Conservation (phyloP, 148 eudicot species). For the Rhododendron ovatum region DNA sequence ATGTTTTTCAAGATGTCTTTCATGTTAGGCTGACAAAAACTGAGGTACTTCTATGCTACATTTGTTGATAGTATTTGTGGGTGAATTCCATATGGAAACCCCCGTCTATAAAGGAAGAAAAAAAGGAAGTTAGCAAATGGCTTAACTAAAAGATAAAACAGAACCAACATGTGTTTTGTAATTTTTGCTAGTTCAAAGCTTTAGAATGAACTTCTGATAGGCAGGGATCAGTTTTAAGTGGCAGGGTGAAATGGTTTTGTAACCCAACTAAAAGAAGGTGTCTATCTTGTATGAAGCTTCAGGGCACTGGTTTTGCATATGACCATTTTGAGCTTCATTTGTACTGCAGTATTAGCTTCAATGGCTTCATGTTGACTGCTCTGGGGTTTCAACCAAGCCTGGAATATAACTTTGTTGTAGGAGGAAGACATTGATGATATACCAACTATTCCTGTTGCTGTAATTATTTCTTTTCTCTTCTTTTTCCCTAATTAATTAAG, state of each 20-base stretch:
- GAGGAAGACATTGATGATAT: neutral
- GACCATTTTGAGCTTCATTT: neutral
- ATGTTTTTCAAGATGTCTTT: neutral
- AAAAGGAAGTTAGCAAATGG: neutral
- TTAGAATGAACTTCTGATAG: neutral
- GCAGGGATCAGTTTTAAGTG: neutral
- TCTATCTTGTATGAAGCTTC: neutral
- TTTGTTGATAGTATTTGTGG: slow-evolving; percentile 5
- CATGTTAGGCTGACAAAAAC: neutral
- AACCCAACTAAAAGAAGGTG: neutral
- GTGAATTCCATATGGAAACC: neutral
- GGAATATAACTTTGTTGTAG: neutral
- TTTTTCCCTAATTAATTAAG: neutral
- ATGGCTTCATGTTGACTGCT: neutral
- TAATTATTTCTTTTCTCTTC: neutral
- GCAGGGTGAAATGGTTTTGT: neutral
- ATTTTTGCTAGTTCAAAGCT: neutral
- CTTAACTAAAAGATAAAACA: neutral
- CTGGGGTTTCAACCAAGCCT: neutral
- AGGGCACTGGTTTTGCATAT: neutral
- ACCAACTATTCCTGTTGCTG: neutral
- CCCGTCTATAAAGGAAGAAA: neutral
- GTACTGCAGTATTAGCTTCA: neutral
- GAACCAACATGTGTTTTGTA: neutral
- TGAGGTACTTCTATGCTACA: neutral